These are phyloP conservation scores for Neckera pumila DNA, from an alignment of 225 moss, liverwort and hornwort species.

Conservation along the genomic window DNA sequence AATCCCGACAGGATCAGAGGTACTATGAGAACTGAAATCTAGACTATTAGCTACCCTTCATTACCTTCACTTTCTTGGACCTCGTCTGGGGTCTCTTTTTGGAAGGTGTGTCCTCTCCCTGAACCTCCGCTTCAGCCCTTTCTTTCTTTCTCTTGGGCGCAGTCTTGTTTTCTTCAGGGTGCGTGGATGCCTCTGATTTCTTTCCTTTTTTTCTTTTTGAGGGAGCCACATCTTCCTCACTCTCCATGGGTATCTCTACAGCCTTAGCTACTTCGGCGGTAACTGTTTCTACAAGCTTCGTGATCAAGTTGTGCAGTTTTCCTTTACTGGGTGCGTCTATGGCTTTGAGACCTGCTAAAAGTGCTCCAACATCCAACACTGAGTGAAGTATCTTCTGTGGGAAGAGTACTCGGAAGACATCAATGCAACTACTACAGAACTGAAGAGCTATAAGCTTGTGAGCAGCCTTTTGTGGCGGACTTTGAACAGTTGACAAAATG, in stretches of 20 bases:
- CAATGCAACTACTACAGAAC: slow-evolving; percentile 46
- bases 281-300: slow-evolving; percentile 20
- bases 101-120: background rate
- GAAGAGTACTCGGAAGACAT: slow-evolving; percentile 25
- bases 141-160: slow-evolving; percentile 5
- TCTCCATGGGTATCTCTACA: background rate
- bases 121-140: background rate
- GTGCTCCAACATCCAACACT: slow-evolving; percentile 11
- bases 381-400: slow-evolving; percentile 29
- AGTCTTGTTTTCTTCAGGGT: background rate
- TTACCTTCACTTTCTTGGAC: slow-evolving; percentile 12
- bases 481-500: slow-evolving; percentile 29
- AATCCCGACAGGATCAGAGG: slow-evolving; percentile 15
- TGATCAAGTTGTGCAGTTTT: slow-evolving; percentile 18
- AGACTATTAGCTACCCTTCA: slow-evolving; percentile 1
- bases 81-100: slow-evolving; percentile 1
- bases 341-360: slow-evolving; percentile 27
- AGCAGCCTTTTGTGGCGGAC: slow-evolving; percentile 29
- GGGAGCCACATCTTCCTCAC: background rate
- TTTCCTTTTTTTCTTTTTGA: background rate
- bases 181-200: background rate
- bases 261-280: background rate
- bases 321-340: slow-evolving; percentile 35
- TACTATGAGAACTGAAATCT: background rate
- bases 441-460: slow-evolving; percentile 28